Base-by-base conservation (phyloP, 257 asterid genomes). In the Solanum tacnaense region DNA sequence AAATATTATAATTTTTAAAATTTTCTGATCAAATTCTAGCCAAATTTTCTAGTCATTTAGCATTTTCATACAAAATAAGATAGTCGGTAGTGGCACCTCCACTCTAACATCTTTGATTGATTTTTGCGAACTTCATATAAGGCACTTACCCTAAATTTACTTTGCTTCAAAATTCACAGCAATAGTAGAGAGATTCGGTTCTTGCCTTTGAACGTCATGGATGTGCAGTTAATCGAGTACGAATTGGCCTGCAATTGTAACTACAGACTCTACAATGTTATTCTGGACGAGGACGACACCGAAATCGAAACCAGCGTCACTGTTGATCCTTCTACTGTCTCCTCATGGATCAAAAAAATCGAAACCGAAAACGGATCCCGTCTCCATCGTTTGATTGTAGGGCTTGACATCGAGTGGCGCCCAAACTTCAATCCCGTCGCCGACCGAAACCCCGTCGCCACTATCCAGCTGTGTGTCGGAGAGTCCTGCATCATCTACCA, bases 351-450 rank as follows among this genome's bases (percentile, higher is more conserved):
- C 89, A 82, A 91, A 86, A 89, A 88, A 15, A 75, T 83, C 83
- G 90, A 88, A 73, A 10, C 25, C 36, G 0, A 7, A 84, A 87
- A 89, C 86, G 25, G 39, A 32, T 35, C 52, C 18, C 49, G 73
- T 31, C 88, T 73, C 88, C 84, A n/a, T 85, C 86, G 89, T 74
- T 75, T 91, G 46, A 75, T 90, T 67, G 90, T 92, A 86, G 94
- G 96, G 46, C 92, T 93, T 83, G 94, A 90, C 88, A 49, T 89
- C 74, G 95, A 94, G 89, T 94, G 95, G 95, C 92, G 92, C n/a
- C 94, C 95, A 0, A 39, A 87, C 88, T 87, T 13, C 91, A 75
- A 36, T 27, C 89, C 25, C 25, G 13, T 10, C 16, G 38, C 89
- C 88, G 25, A n/a, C 29, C n/a, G 20, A 65, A 88, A 91, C 90